These are phyloP conservation scores for Mycena floridula DNA, from an alignment of 768 basidiomycete species.

Conservation along the genomic window DNA sequence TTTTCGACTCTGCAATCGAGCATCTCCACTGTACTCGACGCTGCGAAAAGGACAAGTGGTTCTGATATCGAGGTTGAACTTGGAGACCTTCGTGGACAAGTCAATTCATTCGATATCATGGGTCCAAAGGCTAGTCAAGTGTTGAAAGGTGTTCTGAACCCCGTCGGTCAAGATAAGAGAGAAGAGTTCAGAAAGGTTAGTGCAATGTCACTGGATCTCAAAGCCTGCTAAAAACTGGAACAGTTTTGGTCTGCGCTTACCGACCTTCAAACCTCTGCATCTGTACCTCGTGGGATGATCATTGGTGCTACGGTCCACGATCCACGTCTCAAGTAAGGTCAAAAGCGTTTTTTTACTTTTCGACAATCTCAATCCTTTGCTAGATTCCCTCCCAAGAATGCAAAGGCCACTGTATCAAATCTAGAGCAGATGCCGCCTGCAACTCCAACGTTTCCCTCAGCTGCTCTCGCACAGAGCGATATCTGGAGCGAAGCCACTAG, in stretches of 20 bases:
- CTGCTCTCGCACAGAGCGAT: conserved; percentile 53
- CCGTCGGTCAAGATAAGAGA: conserved; percentile 39
- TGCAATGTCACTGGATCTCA: no score
- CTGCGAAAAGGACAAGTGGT: conserved; percentile 17
- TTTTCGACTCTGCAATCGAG: conserved; percentile 45
- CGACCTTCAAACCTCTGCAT: conserved; percentile 57
- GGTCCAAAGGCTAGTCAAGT: conserved; percentile 81
- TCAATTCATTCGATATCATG: conserved; percentile 85
- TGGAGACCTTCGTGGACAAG: conserved; percentile 59
- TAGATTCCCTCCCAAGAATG: conserved; percentile 84
- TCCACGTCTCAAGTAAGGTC: conserved; percentile 73
- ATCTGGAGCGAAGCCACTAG: conserved; percentile 69
- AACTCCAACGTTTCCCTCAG: conserved; percentile 45
- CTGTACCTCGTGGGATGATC: conserved; percentile 68
- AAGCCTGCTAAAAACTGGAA: no score
- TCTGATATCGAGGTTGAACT: conserved; percentile 49
- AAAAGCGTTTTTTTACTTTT: background rate
- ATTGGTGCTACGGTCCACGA: conserved; percentile 79
- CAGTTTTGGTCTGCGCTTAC: conserved; percentile 68
- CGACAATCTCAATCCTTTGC: background rate
- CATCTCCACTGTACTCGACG: conserved; percentile 43
- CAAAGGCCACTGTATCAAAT: conserved; percentile 32
- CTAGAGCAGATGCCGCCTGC: conserved; percentile 20
- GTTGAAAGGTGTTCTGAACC: conserved; percentile 54
- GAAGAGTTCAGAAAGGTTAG: conserved; percentile 55